These are phyloP conservation scores for Rhodotorula graminis DNA, from an alignment of 768 basidiomycete species.

Conservation along the genomic window DNA sequence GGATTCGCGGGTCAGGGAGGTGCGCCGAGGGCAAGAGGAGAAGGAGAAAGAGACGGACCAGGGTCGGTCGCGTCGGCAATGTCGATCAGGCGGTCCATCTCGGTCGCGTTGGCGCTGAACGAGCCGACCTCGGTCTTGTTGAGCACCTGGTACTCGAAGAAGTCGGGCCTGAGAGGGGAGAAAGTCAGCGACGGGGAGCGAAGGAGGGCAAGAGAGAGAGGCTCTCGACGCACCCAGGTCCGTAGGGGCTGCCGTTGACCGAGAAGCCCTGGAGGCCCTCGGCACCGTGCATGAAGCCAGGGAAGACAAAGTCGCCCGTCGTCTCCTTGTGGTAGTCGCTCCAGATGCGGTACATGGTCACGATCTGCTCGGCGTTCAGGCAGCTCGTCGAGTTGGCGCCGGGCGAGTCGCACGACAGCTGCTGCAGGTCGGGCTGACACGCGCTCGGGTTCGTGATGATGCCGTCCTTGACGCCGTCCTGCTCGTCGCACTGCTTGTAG, in stretches of 20 bases:
- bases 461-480: constrained; percentile 44
- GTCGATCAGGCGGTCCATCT: constrained; percentile 20
- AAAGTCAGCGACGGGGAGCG: no score
- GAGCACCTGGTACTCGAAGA: not conserved
- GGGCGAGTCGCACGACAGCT: constrained; percentile 1
- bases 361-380: constrained; percentile 11
- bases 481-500: constrained; percentile 36
- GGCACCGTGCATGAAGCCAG: constrained; percentile 6
- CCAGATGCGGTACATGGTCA: constrained; percentile 23
- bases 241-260: constrained; percentile 25
- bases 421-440: constrained; percentile 42
- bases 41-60: not conserved
- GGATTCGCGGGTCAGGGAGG: no score
- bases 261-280: constrained; percentile 10
- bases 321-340: not conserved
- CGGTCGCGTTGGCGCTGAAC: constrained; percentile 10
- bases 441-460: constrained; percentile 46
- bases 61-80: constrained; percentile 33
- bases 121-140: not conserved
- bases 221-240: not conserved
- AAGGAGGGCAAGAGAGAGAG: no score
- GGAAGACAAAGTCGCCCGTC: constrained; percentile 10
- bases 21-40: not conserved
- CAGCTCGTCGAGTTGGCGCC: constrained; percentile 12
- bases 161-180: not conserved